Evolutionary conservation across 78 protist genomes (phyloP).

Genomic region (Dictyostelium brefeldianum): DNA sequence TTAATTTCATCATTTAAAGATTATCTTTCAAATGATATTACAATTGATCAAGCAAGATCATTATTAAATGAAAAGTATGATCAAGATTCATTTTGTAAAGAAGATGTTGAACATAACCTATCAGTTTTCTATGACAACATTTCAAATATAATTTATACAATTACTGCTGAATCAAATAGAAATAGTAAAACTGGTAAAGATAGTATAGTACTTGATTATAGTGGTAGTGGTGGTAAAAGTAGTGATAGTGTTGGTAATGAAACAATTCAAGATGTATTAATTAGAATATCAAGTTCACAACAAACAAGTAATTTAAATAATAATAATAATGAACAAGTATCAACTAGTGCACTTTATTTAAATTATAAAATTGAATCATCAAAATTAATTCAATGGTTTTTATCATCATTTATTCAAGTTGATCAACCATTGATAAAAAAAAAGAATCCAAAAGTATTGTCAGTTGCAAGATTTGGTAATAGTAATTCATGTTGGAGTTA

Average conservation of each 20-base stretch:
- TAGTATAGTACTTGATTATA: neutral
- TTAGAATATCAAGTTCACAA: slow-evolving; percentile 15
- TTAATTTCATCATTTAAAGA: neutral
- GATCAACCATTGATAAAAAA: neutral
- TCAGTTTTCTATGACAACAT: slow-evolving; percentile 25
- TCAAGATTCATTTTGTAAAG: slow-evolving; percentile 33
- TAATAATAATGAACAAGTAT: too few species aligned
- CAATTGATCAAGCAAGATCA: slow-evolving; percentile 1
- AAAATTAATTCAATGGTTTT: slow-evolving; percentile 14
- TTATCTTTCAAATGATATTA: neutral
- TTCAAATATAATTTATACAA: neutral
- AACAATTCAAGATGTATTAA: neutral
- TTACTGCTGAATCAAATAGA: neutral
- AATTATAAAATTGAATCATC: slow-evolving; percentile 13
- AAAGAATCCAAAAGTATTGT: neutral
- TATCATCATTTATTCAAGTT: neutral
- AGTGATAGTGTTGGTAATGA: neutral
- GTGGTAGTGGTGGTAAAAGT: neutral
- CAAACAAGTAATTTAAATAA: neutral
- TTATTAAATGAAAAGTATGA: slow-evolving; percentile 4
- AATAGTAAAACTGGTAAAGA: neutral
- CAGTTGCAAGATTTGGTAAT: neutral
- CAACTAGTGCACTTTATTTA: too few species aligned
- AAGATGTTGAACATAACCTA: neutral
- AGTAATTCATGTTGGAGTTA: slow-evolving; percentile 22